Base-by-base conservation (phyloP, 2,329 filamentous ascomycete species). In the Paracorniculantispora psalliotae region DNA sequence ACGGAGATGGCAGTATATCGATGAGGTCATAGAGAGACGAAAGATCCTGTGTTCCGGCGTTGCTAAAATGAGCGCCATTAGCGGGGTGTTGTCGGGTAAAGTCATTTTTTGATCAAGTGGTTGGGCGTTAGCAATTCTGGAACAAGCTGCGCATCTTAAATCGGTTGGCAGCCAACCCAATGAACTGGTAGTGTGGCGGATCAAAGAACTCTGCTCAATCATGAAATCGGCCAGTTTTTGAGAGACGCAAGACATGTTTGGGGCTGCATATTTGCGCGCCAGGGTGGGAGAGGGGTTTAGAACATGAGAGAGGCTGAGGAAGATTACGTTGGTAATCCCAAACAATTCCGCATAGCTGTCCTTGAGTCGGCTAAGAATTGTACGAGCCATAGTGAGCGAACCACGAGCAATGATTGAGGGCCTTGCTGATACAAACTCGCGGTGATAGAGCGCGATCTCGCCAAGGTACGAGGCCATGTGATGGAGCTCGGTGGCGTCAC, bases 381-480 rank as follows among this genome's bases (percentile, higher is more conserved):
- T 93, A 63, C 92, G 83, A 39, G 93, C 88, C 41, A 99, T 83
- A 56, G 91, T 91, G 59, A 97, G 80, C 10, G 92, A 91, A 44
- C 92, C 89, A 65, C 91, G 84, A 46, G 94, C 92, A 81, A 99
- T 91, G 64, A 92, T 88, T 0, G 93, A 96, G 23, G 94, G 92
- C 69, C 89, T 89, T 59, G 89, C 92, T 15, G 92, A 94, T 63
- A 99, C 92, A 68, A 99, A 99, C 65, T 97, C 94, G 69, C 93
- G 90, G 79, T 97, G 91, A 77, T 97, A 99, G 43, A 97, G 81
- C 48, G 92, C 91, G 68, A 97, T 93, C 77, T 99, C 94, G 70
- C 90, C 88, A 63, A 99, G 89, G 79, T 97, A 99, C 63, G 90
- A 83, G 19, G 92, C 87, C 90, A 99, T 93, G 75, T 96, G 89